Evolutionary conservation across 768 basidiomycete species (phyloP).

Genomic region (Lactarius trivialis): DNA sequence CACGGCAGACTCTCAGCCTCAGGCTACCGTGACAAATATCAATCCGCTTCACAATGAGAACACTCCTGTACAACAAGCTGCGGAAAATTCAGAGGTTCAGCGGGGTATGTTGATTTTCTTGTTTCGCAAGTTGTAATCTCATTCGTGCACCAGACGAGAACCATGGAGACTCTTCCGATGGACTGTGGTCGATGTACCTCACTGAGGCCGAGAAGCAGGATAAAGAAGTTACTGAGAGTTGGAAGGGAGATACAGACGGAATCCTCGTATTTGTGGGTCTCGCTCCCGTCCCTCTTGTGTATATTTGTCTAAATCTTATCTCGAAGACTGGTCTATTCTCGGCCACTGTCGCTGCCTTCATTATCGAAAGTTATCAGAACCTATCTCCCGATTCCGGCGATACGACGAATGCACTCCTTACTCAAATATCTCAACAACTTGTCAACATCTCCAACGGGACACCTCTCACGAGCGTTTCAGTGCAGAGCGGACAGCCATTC

Average conservation of each 20-base stretch:
- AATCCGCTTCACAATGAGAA: background rate
- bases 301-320: background rate
- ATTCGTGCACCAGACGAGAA: background rate
- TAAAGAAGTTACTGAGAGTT: background rate
- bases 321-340: constrained; percentile 19
- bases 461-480: background rate
- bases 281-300: background rate
- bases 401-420: background rate
- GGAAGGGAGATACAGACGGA: constrained; percentile 6
- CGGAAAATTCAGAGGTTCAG: background rate
- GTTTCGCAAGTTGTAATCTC: background rate
- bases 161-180: background rate
- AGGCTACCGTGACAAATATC: background rate
- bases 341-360: constrained; percentile 8
- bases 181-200: constrained; percentile 11
- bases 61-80: background rate
- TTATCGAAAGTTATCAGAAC: constrained; percentile 14
- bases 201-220: constrained; percentile 6
- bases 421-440: constrained; percentile 16
- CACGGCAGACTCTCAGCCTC: background rate
- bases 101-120: background rate
- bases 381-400: constrained; percentile 1
- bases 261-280: constrained; percentile 12
- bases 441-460: background rate
- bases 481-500: background rate